Base-by-base conservation (phyloP, 176 grass and related monocot species). In the Oryza brachyantha region DNA sequence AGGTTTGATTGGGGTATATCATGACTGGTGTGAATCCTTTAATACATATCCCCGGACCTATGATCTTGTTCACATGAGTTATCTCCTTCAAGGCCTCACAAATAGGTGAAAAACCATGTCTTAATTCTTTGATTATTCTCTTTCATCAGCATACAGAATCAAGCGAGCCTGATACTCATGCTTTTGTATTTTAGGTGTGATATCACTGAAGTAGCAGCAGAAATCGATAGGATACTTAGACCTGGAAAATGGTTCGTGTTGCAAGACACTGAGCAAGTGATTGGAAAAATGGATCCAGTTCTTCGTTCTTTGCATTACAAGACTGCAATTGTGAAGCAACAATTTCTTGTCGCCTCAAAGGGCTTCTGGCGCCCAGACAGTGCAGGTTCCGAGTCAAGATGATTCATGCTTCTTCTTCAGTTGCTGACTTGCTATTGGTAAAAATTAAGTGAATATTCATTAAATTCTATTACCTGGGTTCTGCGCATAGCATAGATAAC, bases 11-110 rank as follows among this genome's bases (percentile, higher is more conserved):
- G 95, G 95, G 37, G 74, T 87, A 75, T 94, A 98, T 87, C 92
- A 93, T 83, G 92, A 98, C 65, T 98, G 92, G 95, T 98, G 92
- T 85, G 95, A 98, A 80, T 83, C 90, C 48, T 94, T 98, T 68
- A 90, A 94, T 68, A 94, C 95, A 66, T 98, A 98, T 77, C 92
- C 92, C 70, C 87, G 95, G 8, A 98, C 95, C 24, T 98, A 94
- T 59, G 95, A 98, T 89, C 80, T 98, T 61, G 68, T 98, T 61
- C 95, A 94, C 83, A 88, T 86, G 41, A 92, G 82, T 50, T 70
- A 90, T 86, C 85, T 93, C 59, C 87, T 98, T 34, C 82, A 70
- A 26, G 78, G 71, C 80, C 82, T 97, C 78, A 86, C 70, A 32
- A 73, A 85, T 62, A 92, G 94, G 94, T 97, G 90, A 70, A 7